phyloP scores from a whole-genome alignment of 176 grass and related monocot species.

The Oryza longistaminata region DNA sequence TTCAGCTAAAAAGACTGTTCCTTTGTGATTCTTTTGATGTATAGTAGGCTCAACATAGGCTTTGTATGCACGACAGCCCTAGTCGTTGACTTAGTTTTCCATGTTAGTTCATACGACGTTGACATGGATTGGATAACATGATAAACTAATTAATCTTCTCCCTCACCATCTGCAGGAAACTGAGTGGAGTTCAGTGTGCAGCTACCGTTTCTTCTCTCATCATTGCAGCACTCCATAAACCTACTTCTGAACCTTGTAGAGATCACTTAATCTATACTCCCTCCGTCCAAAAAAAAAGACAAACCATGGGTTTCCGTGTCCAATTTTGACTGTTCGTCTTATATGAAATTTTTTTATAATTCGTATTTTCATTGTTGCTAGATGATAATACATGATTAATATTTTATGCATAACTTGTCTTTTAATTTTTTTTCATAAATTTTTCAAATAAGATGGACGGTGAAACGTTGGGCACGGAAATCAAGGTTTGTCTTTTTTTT shows the following conservation, averaged over 20 bases:
- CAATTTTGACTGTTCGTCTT: too few species aligned
- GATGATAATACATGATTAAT: too few species aligned
- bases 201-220: slow-evolving; percentile 23
- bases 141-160: not conserved
- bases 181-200: not conserved
- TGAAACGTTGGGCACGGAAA: too few species aligned
- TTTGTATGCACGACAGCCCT: not conserved
- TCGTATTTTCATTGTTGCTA: too few species aligned
- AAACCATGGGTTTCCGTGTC: too few species aligned
- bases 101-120: slow-evolving; percentile 1
- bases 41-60: not conserved
- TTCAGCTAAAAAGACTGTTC: not conserved
- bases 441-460: too few species aligned
- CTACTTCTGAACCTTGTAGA: not conserved
- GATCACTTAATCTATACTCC: slow-evolving; percentile 35
- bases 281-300: too few species aligned
- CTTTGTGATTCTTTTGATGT: not conserved
- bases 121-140: slow-evolving; percentile 2
- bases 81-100: slow-evolving; percentile 2
- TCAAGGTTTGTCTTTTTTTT: too few species aligned
- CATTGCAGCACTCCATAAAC: slow-evolving; percentile 10
- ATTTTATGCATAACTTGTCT: too few species aligned
- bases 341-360: too few species aligned
- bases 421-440: too few species aligned
- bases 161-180: not conserved